Evolutionary conservation across 176 grass and related monocot species (phyloP).

Genomic region (Oryza brachyantha): DNA sequence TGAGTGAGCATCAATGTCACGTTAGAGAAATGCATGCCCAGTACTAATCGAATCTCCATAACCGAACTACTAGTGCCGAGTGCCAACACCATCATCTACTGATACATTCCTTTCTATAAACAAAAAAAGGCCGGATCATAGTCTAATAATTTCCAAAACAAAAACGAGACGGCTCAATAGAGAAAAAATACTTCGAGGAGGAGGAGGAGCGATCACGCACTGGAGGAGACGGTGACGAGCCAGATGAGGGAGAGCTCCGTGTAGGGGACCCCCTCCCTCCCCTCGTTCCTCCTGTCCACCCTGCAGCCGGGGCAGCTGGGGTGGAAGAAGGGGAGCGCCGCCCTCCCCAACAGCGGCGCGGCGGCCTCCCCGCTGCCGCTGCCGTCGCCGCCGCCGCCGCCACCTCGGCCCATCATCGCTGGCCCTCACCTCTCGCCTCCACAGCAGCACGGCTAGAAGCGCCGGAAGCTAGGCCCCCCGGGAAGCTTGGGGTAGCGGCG

Average conservation of each 20-base stretch:
- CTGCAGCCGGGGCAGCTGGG: constrained; percentile 47
- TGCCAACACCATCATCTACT: not conserved
- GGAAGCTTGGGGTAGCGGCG: not conserved
- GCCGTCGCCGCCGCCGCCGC: not conserved
- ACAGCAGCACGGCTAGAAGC: no score
- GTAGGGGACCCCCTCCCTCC: constrained; percentile 30
- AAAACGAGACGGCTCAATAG: not conserved
- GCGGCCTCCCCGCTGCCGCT: not conserved
- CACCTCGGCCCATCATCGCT: no score
- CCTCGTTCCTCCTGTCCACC: constrained; percentile 39
- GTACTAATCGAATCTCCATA: not conserved
- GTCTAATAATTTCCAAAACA: no score
- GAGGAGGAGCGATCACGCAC: constrained; percentile 16
- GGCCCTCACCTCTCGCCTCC: not conserved
- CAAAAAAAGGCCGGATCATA: no score
- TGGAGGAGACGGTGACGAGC: constrained; percentile 49
- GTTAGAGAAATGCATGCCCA: not conserved
- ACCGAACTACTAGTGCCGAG: no score
- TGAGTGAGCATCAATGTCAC: not conserved
- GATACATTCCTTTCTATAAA: no score
- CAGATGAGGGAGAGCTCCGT: constrained; percentile 48
- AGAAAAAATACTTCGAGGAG: not conserved
- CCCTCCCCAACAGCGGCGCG: constrained; percentile 23
- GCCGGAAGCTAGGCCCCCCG: not conserved
- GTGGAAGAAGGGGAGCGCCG: constrained; percentile 18